Percentiles rank a stretch among this genome's conserved stretches.
phyloP scores from a whole-genome alignment of 441 rosid genomes.

The Euphorbia celastroides region DNA sequence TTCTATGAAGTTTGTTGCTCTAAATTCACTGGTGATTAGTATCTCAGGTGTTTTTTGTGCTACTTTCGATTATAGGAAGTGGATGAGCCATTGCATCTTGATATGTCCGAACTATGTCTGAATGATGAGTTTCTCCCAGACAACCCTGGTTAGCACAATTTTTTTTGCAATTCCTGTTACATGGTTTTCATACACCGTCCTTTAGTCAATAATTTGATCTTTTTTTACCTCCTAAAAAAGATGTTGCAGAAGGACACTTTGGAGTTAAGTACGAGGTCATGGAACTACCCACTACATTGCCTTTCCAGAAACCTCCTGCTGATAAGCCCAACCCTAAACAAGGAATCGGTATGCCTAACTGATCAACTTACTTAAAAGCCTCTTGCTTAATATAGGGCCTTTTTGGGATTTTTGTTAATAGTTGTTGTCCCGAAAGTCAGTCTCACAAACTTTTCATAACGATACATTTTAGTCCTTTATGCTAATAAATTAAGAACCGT shows the following conservation, averaged over 20 bases:
- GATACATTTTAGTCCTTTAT: too few species aligned
- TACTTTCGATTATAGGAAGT: slow-evolving; percentile 54
- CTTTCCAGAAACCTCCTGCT: slow-evolving; percentile 81
- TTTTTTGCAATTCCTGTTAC: not conserved
- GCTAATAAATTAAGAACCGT: too few species aligned
- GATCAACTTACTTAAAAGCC: not conserved
- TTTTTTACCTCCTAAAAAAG: slow-evolving; percentile 9
- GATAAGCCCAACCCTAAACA: slow-evolving; percentile 99
- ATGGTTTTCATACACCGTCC: not conserved
- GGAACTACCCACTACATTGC: slow-evolving; percentile 69
- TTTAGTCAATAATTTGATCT: not conserved
- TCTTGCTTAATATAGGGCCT: not conserved
- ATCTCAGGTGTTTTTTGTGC: slow-evolving; percentile 12
- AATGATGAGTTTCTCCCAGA: slow-evolving; percentile 69
- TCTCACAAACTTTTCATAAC: too few species aligned
- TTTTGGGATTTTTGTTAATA: too few species aligned
- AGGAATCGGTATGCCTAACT: slow-evolving; percentile 72
- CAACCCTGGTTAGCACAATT: slow-evolving; percentile 46
- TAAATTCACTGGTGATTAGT: slow-evolving; percentile 4
- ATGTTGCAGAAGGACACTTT: slow-evolving; percentile 58
- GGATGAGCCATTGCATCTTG: slow-evolving; percentile 81
- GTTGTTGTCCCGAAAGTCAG: too few species aligned
- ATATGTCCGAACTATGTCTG: slow-evolving; percentile 73
- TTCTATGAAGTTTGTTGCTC: slow-evolving; percentile 1
- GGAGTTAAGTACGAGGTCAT: slow-evolving; percentile 75